Conservation (phyloP, 495 filamentous ascomycete genomes). For the Hypoxylon lienhwacheense region DNA sequence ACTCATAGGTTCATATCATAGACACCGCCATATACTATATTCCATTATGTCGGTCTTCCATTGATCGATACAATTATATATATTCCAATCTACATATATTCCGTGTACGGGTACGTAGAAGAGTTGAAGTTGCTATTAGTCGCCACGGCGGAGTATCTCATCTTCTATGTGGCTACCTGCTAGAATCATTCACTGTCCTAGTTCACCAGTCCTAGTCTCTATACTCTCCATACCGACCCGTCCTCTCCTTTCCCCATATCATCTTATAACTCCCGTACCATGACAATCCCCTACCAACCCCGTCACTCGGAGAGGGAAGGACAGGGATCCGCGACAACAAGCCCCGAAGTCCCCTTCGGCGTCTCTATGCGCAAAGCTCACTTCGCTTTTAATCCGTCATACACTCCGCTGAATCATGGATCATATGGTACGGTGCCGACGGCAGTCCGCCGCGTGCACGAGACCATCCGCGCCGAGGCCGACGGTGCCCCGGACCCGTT, state of each 20-base stretch:
- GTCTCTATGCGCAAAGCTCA: constrained; percentile 31
- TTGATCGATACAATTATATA: no score
- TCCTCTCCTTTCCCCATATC: neutral
- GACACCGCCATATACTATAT: no score
- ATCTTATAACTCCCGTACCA: neutral
- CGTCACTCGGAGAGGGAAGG: neutral
- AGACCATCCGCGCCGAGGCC: constrained; percentile 31
- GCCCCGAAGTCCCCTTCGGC: constrained; percentile 27
- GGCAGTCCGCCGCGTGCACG: constrained; percentile 31
- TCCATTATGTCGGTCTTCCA: no score
- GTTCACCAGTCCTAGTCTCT: neutral
- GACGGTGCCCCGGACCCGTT: constrained; percentile 42
- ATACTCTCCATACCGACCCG: neutral
- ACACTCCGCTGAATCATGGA: constrained; percentile 47
- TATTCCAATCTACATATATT: no score
- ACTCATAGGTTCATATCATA: no score
- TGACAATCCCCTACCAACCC: constrained; percentile 14
- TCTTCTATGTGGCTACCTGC: no score
- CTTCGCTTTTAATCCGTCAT: constrained; percentile 33
- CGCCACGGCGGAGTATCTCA: no score
- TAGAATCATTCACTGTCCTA: no score
- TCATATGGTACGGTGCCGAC: constrained; percentile 44
- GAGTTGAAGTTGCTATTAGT: no score
- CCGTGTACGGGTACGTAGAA: no score
- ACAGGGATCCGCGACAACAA: neutral